These are phyloP conservation scores for Davidsoniella neocaledoniae DNA, from an alignment of 2,329 filamentous ascomycete species.

Conservation along the genomic window DNA sequence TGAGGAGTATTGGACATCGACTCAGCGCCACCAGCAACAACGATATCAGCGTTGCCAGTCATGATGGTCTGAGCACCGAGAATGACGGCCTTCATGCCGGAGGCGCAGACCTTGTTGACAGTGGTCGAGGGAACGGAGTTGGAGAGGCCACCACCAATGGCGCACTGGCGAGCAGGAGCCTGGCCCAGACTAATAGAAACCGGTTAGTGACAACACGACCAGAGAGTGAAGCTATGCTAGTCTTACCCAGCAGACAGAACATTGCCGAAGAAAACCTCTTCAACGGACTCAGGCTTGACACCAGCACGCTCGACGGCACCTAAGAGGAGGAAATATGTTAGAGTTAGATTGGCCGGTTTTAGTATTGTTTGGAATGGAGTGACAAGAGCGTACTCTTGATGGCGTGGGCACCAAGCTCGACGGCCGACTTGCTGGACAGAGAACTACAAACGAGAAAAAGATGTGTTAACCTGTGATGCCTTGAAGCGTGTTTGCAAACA, in stretches of 20 bases:
- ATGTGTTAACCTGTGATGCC: not conserved
- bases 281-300: conserved; percentile 75
- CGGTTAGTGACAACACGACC: conserved; percentile 10
- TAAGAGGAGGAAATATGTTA: conserved; percentile 17
- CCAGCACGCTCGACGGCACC: conserved; percentile 70
- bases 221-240: not conserved
- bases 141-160: conserved; percentile 71
- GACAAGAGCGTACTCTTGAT: conserved; percentile 59
- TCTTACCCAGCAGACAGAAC: conserved; percentile 85
- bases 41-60: conserved; percentile 79
- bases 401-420: conserved; percentile 73
- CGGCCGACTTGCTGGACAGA: conserved; percentile 70
- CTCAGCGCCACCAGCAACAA: conserved; percentile 89
- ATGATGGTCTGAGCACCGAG: conserved; percentile 95
- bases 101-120: conserved; percentile 98
- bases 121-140: conserved; percentile 73
- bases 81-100: conserved; percentile 83
- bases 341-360: conserved; percentile 11
- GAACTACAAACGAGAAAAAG: conserved; percentile 38
- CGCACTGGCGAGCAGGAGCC: conserved; percentile 89
- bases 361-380: not conserved
- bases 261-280: conserved; percentile 97
- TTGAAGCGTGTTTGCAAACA: not conserved
- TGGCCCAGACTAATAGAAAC: conserved; percentile 57
- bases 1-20: conserved; percentile 98